Percentiles rank a stretch among this genome's conserved stretches.
phyloP scores from a whole-genome alignment of 331 rosid species.

The Malus hybrid region DNA sequence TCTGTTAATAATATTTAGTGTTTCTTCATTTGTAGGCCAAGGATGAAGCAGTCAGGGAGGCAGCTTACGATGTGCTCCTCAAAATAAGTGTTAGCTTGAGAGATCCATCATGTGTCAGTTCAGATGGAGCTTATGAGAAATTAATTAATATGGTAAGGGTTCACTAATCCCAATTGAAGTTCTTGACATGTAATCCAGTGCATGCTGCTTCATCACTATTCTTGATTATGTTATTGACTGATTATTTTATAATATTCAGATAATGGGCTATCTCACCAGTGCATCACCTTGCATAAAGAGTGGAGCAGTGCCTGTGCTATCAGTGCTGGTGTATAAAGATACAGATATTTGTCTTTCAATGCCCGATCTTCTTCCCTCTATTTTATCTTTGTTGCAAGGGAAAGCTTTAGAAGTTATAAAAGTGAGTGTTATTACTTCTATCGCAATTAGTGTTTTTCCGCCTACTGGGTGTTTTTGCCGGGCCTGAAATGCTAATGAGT shows the following conservation, averaged over 20 bases:
- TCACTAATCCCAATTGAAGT: conserved; percentile 7
- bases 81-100: conserved; percentile 59
- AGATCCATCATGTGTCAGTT: conserved; percentile 31
- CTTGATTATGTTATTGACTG: neutral
- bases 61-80: conserved; percentile 64
- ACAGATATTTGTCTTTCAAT: conserved; percentile 44
- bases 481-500: conserved; percentile 9
- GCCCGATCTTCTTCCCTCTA: conserved; percentile 72
- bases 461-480: neutral
- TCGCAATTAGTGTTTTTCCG: conserved; percentile 6
- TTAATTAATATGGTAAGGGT: conserved; percentile 73
- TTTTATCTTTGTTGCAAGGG: conserved; percentile 67
- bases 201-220: neutral
- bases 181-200: neutral
- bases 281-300: conserved; percentile 85
- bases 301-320: conserved; percentile 80
- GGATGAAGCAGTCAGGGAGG: conserved; percentile 72
- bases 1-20: conserved; percentile 11
- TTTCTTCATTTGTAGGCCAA: conserved; percentile 45
- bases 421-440: conserved; percentile 35
- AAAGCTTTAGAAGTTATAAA: conserved; percentile 74
- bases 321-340: conserved; percentile 70
- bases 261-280: conserved; percentile 84
- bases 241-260: conserved; percentile 37
- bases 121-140: conserved; percentile 50